phyloP scores from a whole-genome alignment of 2,329 filamentous ascomycete species.

The Capronia coronata region DNA sequence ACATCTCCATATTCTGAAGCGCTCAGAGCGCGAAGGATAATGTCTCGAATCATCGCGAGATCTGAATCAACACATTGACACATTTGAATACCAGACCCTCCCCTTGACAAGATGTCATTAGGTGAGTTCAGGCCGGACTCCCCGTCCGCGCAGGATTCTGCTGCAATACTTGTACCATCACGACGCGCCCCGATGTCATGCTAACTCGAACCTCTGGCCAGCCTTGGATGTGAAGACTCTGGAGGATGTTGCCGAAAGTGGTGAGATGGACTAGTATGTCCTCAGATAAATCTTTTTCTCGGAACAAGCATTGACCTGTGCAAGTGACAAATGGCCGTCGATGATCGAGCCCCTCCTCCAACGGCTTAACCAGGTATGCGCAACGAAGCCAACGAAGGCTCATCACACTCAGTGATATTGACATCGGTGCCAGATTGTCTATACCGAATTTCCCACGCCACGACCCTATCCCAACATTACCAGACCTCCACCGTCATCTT shows the following conservation, averaged over 20 bases:
- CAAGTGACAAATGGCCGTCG: constrained; percentile 62
- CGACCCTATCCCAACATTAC: constrained; percentile 42
- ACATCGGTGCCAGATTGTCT: constrained; percentile 55
- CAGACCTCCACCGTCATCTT: constrained; percentile 36
- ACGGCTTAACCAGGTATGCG: constrained; percentile 58
- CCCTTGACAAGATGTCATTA: constrained; percentile 9
- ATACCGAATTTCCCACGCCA: constrained; percentile 68
- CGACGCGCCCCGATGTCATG: constrained; percentile 1
- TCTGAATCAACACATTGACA: neutral
- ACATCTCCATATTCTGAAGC: neutral
- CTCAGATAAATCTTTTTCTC: constrained; percentile 16
- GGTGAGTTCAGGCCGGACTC: constrained; percentile 2
- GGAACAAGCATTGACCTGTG: constrained; percentile 31
- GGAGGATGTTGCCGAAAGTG: constrained; percentile 51
- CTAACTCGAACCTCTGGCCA: neutral
- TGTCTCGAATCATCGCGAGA: neutral
- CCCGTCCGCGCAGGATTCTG: too few species aligned
- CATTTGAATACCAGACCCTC: neutral
- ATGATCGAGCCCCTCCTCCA: constrained; percentile 60
- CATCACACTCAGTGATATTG: neutral
- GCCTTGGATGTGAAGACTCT: constrained; percentile 48
- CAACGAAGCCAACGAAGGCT: neutral
- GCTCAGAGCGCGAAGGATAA: neutral
- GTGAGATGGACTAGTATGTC: constrained; percentile 53
- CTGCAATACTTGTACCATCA: neutral